Base-by-base conservation (phyloP, 208 protist genomes). In the Angomonas desouzai region DNA sequence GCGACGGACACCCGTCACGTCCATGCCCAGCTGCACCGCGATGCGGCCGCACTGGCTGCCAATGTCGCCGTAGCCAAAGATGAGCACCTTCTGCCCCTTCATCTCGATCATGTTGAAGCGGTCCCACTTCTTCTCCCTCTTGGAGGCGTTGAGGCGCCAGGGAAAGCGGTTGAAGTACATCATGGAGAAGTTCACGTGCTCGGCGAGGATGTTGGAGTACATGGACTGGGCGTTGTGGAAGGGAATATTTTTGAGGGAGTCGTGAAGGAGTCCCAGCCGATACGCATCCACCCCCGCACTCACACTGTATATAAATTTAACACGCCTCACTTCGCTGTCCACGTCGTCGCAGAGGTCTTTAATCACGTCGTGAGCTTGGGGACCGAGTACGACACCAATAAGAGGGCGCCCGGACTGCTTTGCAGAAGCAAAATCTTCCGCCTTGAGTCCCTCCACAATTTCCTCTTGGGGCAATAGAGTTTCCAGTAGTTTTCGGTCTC, bases 61-160 rank as follows among this genome's bases (percentile, higher is more conserved):
- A 64, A 96, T 93, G 68, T 85, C 69, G 56, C 90, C 87, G 75
- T 92, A 96, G 60, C 90, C 90, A 56, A 93, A 66, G 40, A 96
- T 79, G 10, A 81, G 83, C 10, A 89, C 57, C 62, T 81, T 92
- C 73, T 90, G 64, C 0, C 74, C 66, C 7, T 62, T 62, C 20
- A 91, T 28, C 32, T 83, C 73, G n/a, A 66, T 66, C 67, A 83
- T 87, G 70, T 72, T 72, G 72, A 87, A 96, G n/a, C 64, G 67
- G 32, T 92, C 82, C 84, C 84, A 96, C 72, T 86, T 83, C 71
- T 72, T 83, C 62, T 64, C 76, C 4, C 55, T 59, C 48, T 84
- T 83, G 29, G 68, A 72, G 33, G 27, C 67, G 66, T 72, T 65
- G 28, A 89, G 55, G 18, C 85, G 79, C 87, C 87, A 87, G 20